Percentiles rank a stretch among this genome's conserved stretches.
phyloP scores from a whole-genome alignment of 2,329 filamentous ascomycete genomes.

The Sporothrix brasiliensis region DNA sequence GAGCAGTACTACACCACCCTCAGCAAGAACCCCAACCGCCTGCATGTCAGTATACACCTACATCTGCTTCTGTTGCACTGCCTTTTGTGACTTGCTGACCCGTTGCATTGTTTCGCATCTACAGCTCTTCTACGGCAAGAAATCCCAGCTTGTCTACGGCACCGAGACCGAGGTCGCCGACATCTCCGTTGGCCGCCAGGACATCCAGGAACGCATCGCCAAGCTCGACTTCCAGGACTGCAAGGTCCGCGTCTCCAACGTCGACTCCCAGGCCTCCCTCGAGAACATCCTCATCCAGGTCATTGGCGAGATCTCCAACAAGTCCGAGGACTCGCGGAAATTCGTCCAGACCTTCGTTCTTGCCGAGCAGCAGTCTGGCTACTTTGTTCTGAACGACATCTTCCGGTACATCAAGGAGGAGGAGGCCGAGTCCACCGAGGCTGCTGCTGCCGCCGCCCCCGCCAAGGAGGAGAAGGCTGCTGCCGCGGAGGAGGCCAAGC shows the following conservation, averaged over 20 bases:
- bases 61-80: background rate
- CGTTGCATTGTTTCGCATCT: slow-evolving; percentile 27
- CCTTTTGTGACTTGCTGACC: slow-evolving; percentile 5
- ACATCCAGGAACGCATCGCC: slow-evolving; percentile 93
- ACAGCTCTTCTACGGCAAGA: slow-evolving; percentile 92
- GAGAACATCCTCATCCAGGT: slow-evolving; percentile 97
- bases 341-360: slow-evolving; percentile 98
- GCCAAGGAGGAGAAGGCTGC: slow-evolving; percentile 40
- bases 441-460: slow-evolving; percentile 36
- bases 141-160: slow-evolving; percentile 91
- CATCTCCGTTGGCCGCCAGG: slow-evolving; percentile 85
- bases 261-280: slow-evolving; percentile 91
- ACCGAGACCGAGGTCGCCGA: slow-evolving; percentile 85
- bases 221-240: slow-evolving; percentile 92
- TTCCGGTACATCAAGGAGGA: slow-evolving; percentile 90
- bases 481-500: slow-evolving; percentile 39
- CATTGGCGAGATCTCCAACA: slow-evolving; percentile 97
- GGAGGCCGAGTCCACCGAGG: slow-evolving; percentile 67
- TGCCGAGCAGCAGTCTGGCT: slow-evolving; percentile 92
- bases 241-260: slow-evolving; percentile 97
- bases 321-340: slow-evolving; percentile 85
- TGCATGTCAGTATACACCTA: slow-evolving; percentile 64
- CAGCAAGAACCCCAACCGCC: slow-evolving; percentile 90
- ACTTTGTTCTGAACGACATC: slow-evolving; percentile 98
- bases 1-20: slow-evolving; percentile 99